Base-by-base conservation (phyloP, 176 grass and related monocot species). In the Ensete ventricosum region DNA sequence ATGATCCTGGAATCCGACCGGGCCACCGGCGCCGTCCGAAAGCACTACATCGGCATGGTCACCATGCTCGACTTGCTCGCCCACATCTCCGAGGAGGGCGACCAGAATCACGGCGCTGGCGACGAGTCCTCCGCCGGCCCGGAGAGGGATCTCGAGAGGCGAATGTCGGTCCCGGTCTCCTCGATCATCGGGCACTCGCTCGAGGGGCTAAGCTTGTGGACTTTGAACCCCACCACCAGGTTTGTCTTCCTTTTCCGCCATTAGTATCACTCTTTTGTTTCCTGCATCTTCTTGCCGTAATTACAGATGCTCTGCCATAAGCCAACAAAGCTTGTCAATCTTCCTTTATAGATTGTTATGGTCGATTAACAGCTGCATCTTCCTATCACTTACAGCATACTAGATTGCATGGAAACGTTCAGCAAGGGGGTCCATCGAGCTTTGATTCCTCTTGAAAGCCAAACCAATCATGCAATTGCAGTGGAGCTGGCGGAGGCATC, bases 41-140 rank as follows among this genome's bases (percentile, higher is more conserved):
- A 96, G 89, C 92, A 96, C 83, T 96, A 96, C 81, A 92, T 96
- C 77, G 93, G 93, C 68, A 86, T 90, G 85, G 83, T 96, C n/a
- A 96, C 84, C 69, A 90, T 96, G 89, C 83, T 96, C 76, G 89
- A 92, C 75, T 75, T 96, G 67, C 80, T 96, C 73, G 81, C 80
- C 20, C 85, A 96, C 82, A 88, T 96, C 63, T 83, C 89, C 2
- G 85, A 90, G 34, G 60, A 43, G 13, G 71, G 72, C 65, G 81
- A 77, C 22, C 78, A 75, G 8, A 77, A 25, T 67, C 25, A 24
- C 21, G 73, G 9, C 20, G 51, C 51, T 51, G 52, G 54, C 12
- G 43, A 16, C 1, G 55, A 51, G 11, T 43, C 34, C 4, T 43
- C 22, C 54, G 1, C 1, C 3, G 53, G 14, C n/a, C 9, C 58